Percentiles rank a stretch among this genome's conserved stretches.
Conservation (phyloP, 2,329 filamentous ascomycete species). For the Penicillium brevicompactum region DNA sequence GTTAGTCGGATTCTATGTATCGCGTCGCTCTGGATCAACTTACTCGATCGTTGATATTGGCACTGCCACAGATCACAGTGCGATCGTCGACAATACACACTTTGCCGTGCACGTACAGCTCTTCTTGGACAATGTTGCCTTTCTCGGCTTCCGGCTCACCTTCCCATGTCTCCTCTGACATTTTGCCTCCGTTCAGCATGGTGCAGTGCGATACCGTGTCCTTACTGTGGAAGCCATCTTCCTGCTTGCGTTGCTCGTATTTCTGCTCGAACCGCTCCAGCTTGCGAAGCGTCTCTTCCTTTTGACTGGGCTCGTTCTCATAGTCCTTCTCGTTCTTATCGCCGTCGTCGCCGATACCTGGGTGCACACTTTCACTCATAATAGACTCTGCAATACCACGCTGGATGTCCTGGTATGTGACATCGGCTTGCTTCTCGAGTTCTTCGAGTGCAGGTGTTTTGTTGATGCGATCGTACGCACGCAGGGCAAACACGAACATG, state of each 20-base stretch:
- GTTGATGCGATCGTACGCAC: constrained; percentile 90
- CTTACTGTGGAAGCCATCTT: constrained; percentile 33
- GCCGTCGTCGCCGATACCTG: constrained; percentile 47
- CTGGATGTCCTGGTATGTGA: constrained; percentile 84
- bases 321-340: constrained; percentile 44
- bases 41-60: constrained; percentile 67
- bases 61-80: constrained; percentile 77
- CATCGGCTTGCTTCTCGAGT: constrained; percentile 77
- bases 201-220: constrained; percentile 75
- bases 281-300: constrained; percentile 37
- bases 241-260: constrained; percentile 34
- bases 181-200: constrained; percentile 69
- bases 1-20: constrained; percentile 4
- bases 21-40: constrained; percentile 11
- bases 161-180: constrained; percentile 74
- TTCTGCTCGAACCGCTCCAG: constrained; percentile 39
- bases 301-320: constrained; percentile 33
- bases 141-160: constrained; percentile 75
- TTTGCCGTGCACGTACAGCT: constrained; percentile 94
- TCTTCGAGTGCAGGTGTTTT: constrained; percentile 72
- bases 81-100: constrained; percentile 79
- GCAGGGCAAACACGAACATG: constrained; percentile 91
- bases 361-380: constrained; percentile 73
- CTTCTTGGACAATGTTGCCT: constrained; percentile 89
- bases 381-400: constrained; percentile 86